Base-by-base conservation (phyloP, 2,329 filamentous ascomycete genomes). In the Trichoderma arundinaceum region DNA sequence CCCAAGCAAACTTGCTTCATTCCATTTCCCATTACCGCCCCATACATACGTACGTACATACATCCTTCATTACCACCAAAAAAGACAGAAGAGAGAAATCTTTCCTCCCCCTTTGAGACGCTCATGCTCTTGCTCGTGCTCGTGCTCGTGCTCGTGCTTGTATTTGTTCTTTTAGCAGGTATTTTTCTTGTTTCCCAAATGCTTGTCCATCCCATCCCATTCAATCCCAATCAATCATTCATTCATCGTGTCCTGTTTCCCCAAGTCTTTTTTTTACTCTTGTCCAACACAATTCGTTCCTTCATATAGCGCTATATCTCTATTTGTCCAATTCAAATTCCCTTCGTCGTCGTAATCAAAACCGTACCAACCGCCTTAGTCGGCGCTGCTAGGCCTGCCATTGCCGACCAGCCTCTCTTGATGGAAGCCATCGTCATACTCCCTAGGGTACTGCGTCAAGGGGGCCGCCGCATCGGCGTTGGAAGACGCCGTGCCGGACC, bases 401-500 rank as follows among this genome's bases (percentile, higher is more conserved):
- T 62, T 54, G n/a, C 53, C 66, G 59, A 53, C 56, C 19, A 65
- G 44, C n/a, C 41, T 49, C 56, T 67, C 56, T 17, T 60, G 51
- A 32, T 53, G 54, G 32, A 67, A 67, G 8, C 62, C 66, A 28
- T 67, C 66, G 5, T 65, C 65, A 54, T 12, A 63, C 1, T 63
- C 59, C 53, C 52, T 53, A 8, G 58, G 58, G 17, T 65, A 62
- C 58, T 63, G 43, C 15, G 44, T 61, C 51, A 52, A 39, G 15
- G 59, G 65, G 7, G 59, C 51, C 9, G 64, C 44, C 2, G 39
- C 58, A 19, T 61, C 59, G 6, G 43, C 65, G 13, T 10, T 38
- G 10, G 68, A 69, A 19, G 65, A 65, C 7, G 68, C 68, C n/a
- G 72, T 73, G 7, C 62, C 66, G 22, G 71, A 70, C 8, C 70